Base-by-base conservation (phyloP, 2,329 filamentous ascomycete genomes). In the Chaetomium globosum region DNA sequence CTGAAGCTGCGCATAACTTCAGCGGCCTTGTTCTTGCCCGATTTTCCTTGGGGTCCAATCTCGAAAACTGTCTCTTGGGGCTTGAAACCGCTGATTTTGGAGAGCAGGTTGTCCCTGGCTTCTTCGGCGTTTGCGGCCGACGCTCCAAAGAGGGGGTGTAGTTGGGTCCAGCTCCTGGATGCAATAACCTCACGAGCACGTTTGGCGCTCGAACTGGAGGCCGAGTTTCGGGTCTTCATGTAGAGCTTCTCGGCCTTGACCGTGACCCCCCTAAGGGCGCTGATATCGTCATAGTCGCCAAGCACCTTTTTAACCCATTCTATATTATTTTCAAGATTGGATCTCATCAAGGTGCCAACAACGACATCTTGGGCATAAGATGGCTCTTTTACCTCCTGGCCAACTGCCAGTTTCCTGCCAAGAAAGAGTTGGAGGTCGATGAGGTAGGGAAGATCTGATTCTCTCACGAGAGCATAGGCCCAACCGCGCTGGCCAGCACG, bases 1-100 rank as follows among this genome's bases (percentile, higher is more conserved):
- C 89, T 85, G 74, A 90, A 84, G 56, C 87, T 84, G 71, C 87
- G 88, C 86, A 95, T 92, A 36, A 94, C 81, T 67, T 92, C 89
- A 2, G 89, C 89, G 7, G 90, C 89, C 74, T 89, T 87, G 57
- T 79, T 82, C 46, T 81, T 82, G 1, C 81, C 82, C 2, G 78
- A 82, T 69, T 90, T 89, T 67, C 88, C 85, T 71, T 89, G 87
- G 13, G 73, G 69, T 7, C 91, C 90, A 68, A 97, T 89, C 77
- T 99, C 95, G 72, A 99, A 99, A n/a, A 99, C 92, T 0, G 94
- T 98, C 77, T 99, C 95, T 52, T 89, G 83, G 0, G 96, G 95
- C 71, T 92, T 87, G 79, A 95, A 99, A 1, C 90, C 89, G 72
- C 92, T 93, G 64, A 99, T 92, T 65, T 89, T 87, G 36, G 92